phyloP scores from a whole-genome alignment of 768 basidiomycete species.

The Macrolepiota dolichaula region DNA sequence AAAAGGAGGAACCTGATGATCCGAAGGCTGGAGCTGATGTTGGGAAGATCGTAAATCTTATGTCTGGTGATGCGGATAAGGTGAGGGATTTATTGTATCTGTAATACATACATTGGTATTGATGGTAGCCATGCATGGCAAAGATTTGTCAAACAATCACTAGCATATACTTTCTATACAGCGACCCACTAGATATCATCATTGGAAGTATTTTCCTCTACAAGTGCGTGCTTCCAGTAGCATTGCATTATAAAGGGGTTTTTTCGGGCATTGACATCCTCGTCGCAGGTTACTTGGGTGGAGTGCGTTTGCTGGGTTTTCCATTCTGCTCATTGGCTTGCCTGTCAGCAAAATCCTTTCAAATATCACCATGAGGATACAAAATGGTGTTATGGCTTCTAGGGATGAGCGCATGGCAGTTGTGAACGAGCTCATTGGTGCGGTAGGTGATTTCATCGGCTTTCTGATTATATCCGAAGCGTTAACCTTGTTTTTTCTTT shows the following conservation, averaged over 20 bases:
- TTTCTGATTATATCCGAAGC: background rate
- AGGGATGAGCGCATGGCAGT: constrained; percentile 76
- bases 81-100: constrained; percentile 22
- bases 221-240: constrained; percentile 44
- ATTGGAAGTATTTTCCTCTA: constrained; percentile 75
- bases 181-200: constrained; percentile 74
- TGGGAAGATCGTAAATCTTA: constrained; percentile 88
- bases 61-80: constrained; percentile 77
- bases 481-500: background rate
- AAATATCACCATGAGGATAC: constrained; percentile 53
- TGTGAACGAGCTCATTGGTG: constrained; percentile 72
- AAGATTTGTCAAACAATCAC: constrained; percentile 52
- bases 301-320: constrained; percentile 74
- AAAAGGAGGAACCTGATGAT: constrained; percentile 43
- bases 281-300: constrained; percentile 51
- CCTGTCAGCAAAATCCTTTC: constrained; percentile 71
- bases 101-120: background rate
- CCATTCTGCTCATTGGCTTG: constrained; percentile 62
- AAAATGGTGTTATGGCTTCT: constrained; percentile 56
- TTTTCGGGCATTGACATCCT: background rate
- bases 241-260: background rate
- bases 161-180: constrained; percentile 63
- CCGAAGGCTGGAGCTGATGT: constrained; percentile 78
- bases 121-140: background rate
- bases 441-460: constrained; percentile 32